These are phyloP conservation scores for Aspergillus transmontanensis DNA, from an alignment of 2,329 filamentous ascomycete genomes.

Conservation along the genomic window DNA sequence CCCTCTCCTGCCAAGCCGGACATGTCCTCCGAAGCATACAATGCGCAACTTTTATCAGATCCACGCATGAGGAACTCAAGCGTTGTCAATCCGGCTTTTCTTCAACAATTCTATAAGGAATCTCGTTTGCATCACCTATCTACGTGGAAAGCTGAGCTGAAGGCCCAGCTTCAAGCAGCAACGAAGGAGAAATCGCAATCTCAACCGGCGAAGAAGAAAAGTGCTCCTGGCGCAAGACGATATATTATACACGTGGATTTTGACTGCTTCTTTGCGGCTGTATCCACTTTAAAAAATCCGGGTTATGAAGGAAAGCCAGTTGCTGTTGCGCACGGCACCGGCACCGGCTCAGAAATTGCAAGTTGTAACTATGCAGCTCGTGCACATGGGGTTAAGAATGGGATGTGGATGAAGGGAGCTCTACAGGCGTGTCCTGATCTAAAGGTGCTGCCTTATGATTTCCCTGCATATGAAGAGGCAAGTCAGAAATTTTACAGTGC, in stretches of 20 bases:
- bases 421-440: conserved; percentile 80
- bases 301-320: conserved; percentile 77
- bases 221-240: conserved; percentile 64
- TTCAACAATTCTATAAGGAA: conserved; percentile 93
- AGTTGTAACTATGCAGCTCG: conserved; percentile 96
- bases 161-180: conserved; percentile 80
- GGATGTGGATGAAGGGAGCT: conserved; percentile 98
- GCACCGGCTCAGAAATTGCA: conserved; percentile 88
- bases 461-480: conserved; percentile 89
- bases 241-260: conserved; percentile 98
- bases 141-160: conserved; percentile 94
- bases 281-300: conserved; percentile 78
- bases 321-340: conserved; percentile 84
- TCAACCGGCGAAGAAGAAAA: conserved; percentile 53
- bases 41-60: conserved; percentile 79
- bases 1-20: conserved; percentile 38
- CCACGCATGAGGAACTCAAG: conserved; percentile 85
- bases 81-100: conserved; percentile 87
- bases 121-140: conserved; percentile 93
- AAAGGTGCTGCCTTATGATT: conserved; percentile 93
- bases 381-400: conserved; percentile 85
- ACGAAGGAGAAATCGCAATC: conserved; percentile 66
- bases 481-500: conserved; percentile 85
- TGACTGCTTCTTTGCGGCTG: conserved; percentile 96
- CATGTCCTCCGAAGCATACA: conserved; percentile 90